A percentile compares a stretch with the other conserved stretches of the same genome.
These are phyloP conservation scores for Gossypium bickii DNA, from an alignment of 345 rosid species.

Conservation along the genomic window DNA sequence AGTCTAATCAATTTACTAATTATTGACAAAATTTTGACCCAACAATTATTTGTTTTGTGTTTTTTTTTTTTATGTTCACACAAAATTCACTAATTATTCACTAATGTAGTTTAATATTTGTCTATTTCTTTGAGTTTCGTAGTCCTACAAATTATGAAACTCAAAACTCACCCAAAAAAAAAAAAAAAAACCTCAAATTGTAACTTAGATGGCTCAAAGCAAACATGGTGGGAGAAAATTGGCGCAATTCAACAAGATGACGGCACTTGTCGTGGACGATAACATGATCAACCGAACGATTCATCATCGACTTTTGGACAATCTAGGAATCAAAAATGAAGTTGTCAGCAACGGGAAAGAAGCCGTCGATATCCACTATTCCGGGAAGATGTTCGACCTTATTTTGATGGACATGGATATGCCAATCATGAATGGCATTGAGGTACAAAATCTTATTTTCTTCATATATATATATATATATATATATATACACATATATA, in stretches of 20 bases:
- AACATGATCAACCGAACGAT: conserved; percentile 37
- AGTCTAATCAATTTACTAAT: conserved; percentile 6
- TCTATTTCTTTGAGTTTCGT: neutral
- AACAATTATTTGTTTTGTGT: neutral
- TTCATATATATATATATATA: neutral
- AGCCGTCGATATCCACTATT: conserved; percentile 56
- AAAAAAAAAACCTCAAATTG: neutral
- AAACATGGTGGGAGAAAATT: neutral
- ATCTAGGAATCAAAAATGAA: conserved; percentile 47
- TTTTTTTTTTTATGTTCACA: neutral
- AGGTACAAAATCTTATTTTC: conserved; percentile 34
- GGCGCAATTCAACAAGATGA: conserved; percentile 9
- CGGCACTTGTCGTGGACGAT: conserved; percentile 73
- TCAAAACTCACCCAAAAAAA: neutral
- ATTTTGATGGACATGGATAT: conserved; percentile 89
- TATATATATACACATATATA: too few species aligned
- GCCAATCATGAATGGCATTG: conserved; percentile 83
- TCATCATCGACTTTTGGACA: conserved; percentile 47
- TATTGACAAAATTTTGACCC: neutral
- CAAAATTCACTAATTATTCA: neutral
- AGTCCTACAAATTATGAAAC: neutral
- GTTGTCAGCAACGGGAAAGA: conserved; percentile 60
- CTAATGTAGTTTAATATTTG: neutral
- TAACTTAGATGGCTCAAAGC: neutral
- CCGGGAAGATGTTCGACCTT: conserved; percentile 62